Evolutionary conservation across 2,329 filamentous ascomycete species (phyloP).

Genomic region (Tolypocladium tropicale): DNA sequence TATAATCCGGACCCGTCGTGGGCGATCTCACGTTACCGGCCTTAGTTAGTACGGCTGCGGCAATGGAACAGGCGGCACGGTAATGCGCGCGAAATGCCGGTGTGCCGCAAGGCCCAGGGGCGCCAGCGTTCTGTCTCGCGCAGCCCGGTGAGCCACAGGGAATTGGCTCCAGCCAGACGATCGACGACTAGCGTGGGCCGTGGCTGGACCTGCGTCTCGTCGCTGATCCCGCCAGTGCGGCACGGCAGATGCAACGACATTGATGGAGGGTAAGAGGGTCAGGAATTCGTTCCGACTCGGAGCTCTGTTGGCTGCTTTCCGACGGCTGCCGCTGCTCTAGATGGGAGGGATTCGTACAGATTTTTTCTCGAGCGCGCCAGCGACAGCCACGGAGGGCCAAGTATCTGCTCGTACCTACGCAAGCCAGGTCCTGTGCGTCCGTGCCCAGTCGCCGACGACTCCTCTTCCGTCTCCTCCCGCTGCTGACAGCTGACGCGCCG

Average conservation of each 20-base stretch:
- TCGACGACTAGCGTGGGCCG: neutral
- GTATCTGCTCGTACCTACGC: too few relatives aligned
- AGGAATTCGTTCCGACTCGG: neutral
- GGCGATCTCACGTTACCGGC: too few relatives aligned
- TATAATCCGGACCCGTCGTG: neutral
- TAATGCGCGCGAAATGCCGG: neutral
- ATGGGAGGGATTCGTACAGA: neutral
- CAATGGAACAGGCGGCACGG: neutral
- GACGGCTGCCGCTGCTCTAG: neutral
- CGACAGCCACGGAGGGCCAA: neutral
- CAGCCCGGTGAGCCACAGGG: neutral
- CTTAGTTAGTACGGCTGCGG: too few relatives aligned
- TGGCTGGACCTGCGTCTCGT: neutral
- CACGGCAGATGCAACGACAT: neutral
- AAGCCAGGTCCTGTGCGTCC: too few relatives aligned
- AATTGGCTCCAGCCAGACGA: neutral
- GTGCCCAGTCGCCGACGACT: neutral
- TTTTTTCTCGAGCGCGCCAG: too few relatives aligned
- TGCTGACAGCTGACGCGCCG: neutral
- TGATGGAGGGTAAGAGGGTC: neutral
- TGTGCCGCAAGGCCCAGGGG: neutral
- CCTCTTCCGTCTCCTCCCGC: neutral
- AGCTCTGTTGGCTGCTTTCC: neutral
- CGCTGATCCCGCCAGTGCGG: neutral
- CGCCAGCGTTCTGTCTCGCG: neutral